phyloP scores from a whole-genome alignment of 768 basidiomycete genomes.

The Kwoniella sp. region DNA sequence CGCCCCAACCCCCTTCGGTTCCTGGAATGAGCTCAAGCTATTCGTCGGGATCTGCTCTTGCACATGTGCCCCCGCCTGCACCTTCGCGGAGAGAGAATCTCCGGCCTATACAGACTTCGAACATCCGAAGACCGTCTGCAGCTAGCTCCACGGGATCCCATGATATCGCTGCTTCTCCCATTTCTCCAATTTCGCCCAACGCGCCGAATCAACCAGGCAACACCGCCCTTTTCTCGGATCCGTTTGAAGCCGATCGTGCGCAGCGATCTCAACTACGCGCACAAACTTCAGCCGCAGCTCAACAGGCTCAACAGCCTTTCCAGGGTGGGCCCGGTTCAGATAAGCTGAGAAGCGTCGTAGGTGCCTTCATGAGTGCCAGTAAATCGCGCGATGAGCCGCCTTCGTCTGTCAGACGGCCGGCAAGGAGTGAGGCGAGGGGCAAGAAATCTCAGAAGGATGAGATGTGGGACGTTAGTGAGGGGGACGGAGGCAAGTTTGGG shows the following conservation, averaged over 20 bases:
- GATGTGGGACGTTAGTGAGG: slow-evolving; percentile 32
- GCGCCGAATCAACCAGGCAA: background rate
- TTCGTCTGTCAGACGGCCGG: slow-evolving; percentile 21
- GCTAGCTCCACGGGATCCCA: slow-evolving; percentile 19
- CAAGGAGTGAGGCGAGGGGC: slow-evolving; percentile 27
- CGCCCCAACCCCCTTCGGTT: slow-evolving; percentile 22
- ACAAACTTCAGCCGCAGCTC: slow-evolving; percentile 33
- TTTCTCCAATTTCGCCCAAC: slow-evolving; percentile 28
- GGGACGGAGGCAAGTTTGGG: slow-evolving; percentile 61
- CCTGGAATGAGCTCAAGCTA: slow-evolving; percentile 2
- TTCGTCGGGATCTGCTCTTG: background rate
- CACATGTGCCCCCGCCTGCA: slow-evolving; percentile 8
- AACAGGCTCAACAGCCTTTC: slow-evolving; percentile 27
- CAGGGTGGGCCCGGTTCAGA: slow-evolving; percentile 33
- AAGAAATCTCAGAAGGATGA: slow-evolving; percentile 21
- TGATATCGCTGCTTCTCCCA: slow-evolving; percentile 28
- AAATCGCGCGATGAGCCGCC: slow-evolving; percentile 21
- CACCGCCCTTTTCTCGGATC: slow-evolving; percentile 38
- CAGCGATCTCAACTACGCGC: slow-evolving; percentile 44
- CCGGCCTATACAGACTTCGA: slow-evolving; percentile 28
- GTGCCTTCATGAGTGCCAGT: slow-evolving; percentile 47
- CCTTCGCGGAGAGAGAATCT: slow-evolving; percentile 19
- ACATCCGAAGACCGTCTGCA: slow-evolving; percentile 27
- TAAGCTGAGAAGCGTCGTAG: slow-evolving; percentile 49
- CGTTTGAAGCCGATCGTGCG: slow-evolving; percentile 47